These are phyloP conservation scores for Nymphaea thermarum DNA, from an alignment of 164 flowering plant genomes.

Conservation along the genomic window DNA sequence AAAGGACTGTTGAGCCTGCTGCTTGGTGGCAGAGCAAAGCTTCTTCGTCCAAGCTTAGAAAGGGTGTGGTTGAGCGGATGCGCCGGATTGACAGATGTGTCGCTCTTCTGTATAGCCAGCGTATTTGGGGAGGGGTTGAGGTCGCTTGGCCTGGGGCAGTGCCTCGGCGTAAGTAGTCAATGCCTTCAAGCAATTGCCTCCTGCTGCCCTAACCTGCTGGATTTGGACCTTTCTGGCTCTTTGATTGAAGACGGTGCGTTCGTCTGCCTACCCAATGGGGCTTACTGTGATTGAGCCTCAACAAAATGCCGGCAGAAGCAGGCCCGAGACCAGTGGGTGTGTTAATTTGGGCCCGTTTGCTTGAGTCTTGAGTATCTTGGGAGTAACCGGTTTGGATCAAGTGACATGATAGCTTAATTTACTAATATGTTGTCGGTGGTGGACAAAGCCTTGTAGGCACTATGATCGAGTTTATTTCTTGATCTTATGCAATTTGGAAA, in stretches of 20 bases:
- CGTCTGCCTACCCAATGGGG: constrained; percentile 14
- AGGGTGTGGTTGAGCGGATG: constrained; percentile 21
- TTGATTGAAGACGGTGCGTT: constrained; percentile 47
- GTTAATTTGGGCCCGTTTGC: too few species aligned
- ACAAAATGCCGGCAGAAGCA: too few species aligned
- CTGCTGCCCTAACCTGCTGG: constrained; percentile 43
- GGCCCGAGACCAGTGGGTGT: too few species aligned
- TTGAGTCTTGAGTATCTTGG: too few species aligned
- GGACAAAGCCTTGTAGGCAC: too few species aligned
- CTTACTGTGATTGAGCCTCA: background rate
- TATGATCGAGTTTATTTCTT: too few species aligned
- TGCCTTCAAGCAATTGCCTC: constrained; percentile 50
- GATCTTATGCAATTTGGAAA: too few species aligned
- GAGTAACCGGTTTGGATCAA: too few species aligned
- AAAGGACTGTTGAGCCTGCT: constrained; percentile 41
- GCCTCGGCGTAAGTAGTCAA: constrained; percentile 41
- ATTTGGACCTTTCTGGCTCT: constrained; percentile 60
- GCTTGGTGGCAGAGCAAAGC: constrained; percentile 33
- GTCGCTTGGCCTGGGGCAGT: constrained; percentile 47
- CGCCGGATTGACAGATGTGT: constrained; percentile 43
- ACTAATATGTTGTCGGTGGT: too few species aligned
- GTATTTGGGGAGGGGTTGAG: constrained; percentile 55
- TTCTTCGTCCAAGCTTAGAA: constrained; percentile 40
- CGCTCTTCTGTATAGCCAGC: constrained; percentile 28
- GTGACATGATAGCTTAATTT: too few species aligned